Evolutionary conservation across 495 filamentous ascomycete species (phyloP), one percentile per base, ranked within the genome.

Genomic region (Xylaria cubensis): DNA sequence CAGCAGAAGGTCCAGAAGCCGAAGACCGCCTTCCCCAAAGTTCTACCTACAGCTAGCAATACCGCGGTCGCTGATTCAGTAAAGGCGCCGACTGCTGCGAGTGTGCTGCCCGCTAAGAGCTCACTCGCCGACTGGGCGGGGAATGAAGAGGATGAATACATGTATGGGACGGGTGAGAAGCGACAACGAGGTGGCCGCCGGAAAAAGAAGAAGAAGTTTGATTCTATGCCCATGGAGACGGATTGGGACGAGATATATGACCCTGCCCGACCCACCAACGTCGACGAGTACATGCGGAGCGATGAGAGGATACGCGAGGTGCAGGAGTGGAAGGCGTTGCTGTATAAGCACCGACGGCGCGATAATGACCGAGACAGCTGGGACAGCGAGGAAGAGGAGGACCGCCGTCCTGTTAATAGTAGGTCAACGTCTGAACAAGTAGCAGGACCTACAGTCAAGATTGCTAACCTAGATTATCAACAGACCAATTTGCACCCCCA

Each of bases 161-260:
- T 80, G 63, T 86, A 85, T 68, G 77, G 65, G 17, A 75, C 69
- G 1, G 72, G 69, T 21, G 91, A 94, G 75, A 92, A 93, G 82
- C 87, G 90, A 34, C 88, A 91, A 75, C 90, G 94, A 67, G 93
- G 93, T 51, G 93, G 93, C n/a, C 80, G 85, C 41, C 85, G 89
- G 71, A 95, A 95, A 84, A 90, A 72, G 63, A 72, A 72, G 48
- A 96, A 95, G 86, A 89, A 90, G 74, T 84, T 86, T 48, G 90
- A 92, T 32, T 84, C 88, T 50, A 80, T 86, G 8, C 87, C 83
- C 53, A 75, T 85, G 48, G 83, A 89, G 64, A 92, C 92, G 53
- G 90, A 97, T 77, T 98, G 95, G 95, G 93, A 97, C 77, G 95
- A 97, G 78, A 90, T 95, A 56, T 98, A 97, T 76, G 95, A 97